phyloP scores from a whole-genome alignment of 257 asterid species.

The Osmanthus fragrans region DNA sequence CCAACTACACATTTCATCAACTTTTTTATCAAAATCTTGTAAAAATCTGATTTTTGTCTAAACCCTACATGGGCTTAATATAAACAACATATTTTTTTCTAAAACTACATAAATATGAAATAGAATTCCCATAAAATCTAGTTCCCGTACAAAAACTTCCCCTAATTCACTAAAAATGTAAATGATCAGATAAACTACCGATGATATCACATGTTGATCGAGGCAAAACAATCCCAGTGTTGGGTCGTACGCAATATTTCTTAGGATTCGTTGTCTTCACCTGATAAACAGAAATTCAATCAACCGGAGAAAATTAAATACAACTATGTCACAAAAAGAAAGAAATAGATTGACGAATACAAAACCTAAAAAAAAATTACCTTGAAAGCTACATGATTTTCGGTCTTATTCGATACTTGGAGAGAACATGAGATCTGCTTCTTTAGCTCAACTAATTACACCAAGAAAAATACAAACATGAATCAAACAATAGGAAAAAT shows the following conservation, averaged over 20 bases:
- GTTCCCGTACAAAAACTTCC: not conserved
- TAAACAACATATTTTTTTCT: not conserved
- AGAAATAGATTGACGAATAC: not conserved
- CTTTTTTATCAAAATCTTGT: too few relatives aligned
- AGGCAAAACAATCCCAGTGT: slow-evolving; percentile 73
- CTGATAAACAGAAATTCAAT: slow-evolving; percentile 8
- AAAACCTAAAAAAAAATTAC: slow-evolving; percentile 26
- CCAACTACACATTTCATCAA: too few relatives aligned
- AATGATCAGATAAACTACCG: slow-evolving; percentile 29
- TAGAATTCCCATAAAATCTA: not conserved
- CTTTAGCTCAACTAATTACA: slow-evolving; percentile 68
- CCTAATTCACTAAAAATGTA: not conserved
- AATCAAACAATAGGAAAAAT: not conserved
- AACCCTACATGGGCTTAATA: not conserved
- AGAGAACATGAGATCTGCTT: slow-evolving; percentile 79
- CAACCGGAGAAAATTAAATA: not conserved
- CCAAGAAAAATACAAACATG: not conserved
- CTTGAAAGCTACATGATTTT: slow-evolving; percentile 81
- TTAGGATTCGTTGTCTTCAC: slow-evolving; percentile 73
- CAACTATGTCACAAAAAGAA: not conserved
- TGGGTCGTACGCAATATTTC: slow-evolving; percentile 83
- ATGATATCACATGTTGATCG: slow-evolving; percentile 55
- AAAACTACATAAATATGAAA: not conserved
- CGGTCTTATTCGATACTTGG: slow-evolving; percentile 66
- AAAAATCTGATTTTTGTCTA: too few relatives aligned